Conservation (phyloP, 495 filamentous ascomycete species). For the Hypomontagnella submonticulosa region DNA sequence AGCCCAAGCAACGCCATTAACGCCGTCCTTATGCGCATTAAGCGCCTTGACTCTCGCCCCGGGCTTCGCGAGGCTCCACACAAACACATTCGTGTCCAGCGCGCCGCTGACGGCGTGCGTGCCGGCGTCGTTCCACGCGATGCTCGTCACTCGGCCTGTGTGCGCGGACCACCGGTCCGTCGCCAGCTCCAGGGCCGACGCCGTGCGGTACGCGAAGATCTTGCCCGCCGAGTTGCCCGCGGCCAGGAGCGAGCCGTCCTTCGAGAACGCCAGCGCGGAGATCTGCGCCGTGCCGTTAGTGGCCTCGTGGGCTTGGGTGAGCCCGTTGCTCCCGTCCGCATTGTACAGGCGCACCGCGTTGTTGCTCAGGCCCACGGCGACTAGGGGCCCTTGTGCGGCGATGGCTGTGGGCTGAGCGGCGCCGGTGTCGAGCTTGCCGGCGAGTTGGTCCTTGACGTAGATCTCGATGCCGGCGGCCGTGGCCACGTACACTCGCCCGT, state of each 20-base stretch:
- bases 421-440: constrained; percentile 56
- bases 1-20: constrained; percentile 88
- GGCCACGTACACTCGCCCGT: constrained; percentile 69
- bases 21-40: constrained; percentile 95
- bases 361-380: constrained; percentile 83
- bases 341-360: constrained; percentile 77
- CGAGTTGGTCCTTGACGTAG: constrained; percentile 68
- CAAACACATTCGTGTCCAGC: constrained; percentile 88
- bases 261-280: constrained; percentile 81
- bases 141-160: constrained; percentile 82
- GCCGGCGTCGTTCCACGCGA: constrained; percentile 82
- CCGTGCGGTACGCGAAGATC: constrained; percentile 78
- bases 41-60: constrained; percentile 79
- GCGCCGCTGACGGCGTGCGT: constrained; percentile 84
- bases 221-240: constrained; percentile 87
- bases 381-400: constrained; percentile 68
- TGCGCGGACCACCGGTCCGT: constrained; percentile 92
- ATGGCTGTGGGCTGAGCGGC: constrained; percentile 73
- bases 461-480: constrained; percentile 71
- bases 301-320: constrained; percentile 57
- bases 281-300: constrained; percentile 65
- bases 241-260: constrained; percentile 75
- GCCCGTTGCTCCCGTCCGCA: constrained; percentile 59
- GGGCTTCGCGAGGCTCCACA: constrained; percentile 89
- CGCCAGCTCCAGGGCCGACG: constrained; percentile 65